Evolutionary conservation across 1,139 yeast species (phyloP).

Genomic region (Geotrichum candidum): DNA sequence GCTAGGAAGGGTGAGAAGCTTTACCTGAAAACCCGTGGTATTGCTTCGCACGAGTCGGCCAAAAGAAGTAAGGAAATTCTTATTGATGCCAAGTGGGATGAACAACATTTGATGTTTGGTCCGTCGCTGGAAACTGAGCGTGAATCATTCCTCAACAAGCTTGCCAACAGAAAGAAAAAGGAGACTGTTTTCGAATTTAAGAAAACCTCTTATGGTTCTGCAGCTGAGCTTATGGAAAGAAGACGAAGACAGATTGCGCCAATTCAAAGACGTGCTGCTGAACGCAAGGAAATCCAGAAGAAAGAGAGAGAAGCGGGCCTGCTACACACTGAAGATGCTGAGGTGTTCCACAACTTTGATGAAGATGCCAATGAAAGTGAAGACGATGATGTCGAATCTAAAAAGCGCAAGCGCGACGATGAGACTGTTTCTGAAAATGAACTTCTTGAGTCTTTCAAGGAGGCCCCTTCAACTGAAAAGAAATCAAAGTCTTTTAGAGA

Average conservation of each 20-base stretch:
- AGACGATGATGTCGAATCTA: constrained; percentile 16
- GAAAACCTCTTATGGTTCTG: constrained; percentile 47
- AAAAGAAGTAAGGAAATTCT: constrained; percentile 78
- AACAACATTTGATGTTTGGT: constrained; percentile 73
- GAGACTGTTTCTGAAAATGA: constrained; percentile 12
- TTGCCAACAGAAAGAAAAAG: constrained; percentile 47
- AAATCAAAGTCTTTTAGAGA: constrained; percentile 42
- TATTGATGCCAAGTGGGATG: constrained; percentile 81
- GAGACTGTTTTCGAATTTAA: constrained; percentile 91
- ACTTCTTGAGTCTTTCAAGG: constrained; percentile 19
- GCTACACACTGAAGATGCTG: constrained; percentile 67
- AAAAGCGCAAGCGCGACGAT: constrained; percentile 23
- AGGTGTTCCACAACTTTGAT: constrained; percentile 43
- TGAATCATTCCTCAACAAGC: constrained; percentile 60
- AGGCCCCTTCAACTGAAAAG: constrained; percentile 35
- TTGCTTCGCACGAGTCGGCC: constrained; percentile 80
- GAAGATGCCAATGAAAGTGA: constrained; percentile 46
- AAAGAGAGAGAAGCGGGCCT: constrained; percentile 74
- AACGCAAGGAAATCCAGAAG: constrained; percentile 55
- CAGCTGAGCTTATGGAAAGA: constrained; percentile 77
- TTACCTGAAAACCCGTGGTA: constrained; percentile 75
- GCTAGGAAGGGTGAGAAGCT: constrained; percentile 83
- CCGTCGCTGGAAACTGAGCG: constrained; percentile 47
- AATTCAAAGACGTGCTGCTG: constrained; percentile 70
- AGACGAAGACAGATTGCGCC: constrained; percentile 87